phyloP scores from a whole-genome alignment of 345 rosid species.

The Streptanthus diversifolius region DNA sequence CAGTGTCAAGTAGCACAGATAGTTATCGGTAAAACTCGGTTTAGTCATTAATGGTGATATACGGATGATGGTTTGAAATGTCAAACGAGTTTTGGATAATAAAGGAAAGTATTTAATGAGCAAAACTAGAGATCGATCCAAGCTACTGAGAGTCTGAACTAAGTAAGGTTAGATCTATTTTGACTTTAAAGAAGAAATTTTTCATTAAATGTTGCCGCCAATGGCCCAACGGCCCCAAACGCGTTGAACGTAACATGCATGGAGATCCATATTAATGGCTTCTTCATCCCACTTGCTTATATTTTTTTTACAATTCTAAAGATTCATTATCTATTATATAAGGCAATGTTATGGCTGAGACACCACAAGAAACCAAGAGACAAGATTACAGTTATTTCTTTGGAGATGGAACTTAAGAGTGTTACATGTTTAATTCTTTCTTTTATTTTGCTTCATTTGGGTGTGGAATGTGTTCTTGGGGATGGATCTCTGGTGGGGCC shows the following conservation, averaged over 20 bases:
- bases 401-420: constrained; percentile 12
- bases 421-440: constrained; percentile 39
- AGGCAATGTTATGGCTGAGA: constrained; percentile 21
- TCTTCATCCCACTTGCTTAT: constrained; percentile 32
- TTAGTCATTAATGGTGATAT: not conserved
- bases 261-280: constrained; percentile 35
- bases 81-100: constrained; percentile 21
- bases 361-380: constrained; percentile 3
- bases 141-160: not conserved
- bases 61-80: constrained; percentile 18
- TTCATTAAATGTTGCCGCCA: constrained; percentile 34
- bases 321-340: constrained; percentile 23
- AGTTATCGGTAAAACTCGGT: not conserved
- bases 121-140: constrained; percentile 7
- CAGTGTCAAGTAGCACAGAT: not conserved
- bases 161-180: constrained; percentile 20
- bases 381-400: not conserved
- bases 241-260: constrained; percentile 40
- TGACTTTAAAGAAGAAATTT: constrained; percentile 1
- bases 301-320: not conserved
- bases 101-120: not conserved
- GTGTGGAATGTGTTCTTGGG: constrained; percentile 31
- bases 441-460: constrained; percentile 30
- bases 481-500: constrained; percentile 30
- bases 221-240: constrained; percentile 37